Conservation (phyloP, 139 green algal genomes). For the Volvox reticuliferus region DNA sequence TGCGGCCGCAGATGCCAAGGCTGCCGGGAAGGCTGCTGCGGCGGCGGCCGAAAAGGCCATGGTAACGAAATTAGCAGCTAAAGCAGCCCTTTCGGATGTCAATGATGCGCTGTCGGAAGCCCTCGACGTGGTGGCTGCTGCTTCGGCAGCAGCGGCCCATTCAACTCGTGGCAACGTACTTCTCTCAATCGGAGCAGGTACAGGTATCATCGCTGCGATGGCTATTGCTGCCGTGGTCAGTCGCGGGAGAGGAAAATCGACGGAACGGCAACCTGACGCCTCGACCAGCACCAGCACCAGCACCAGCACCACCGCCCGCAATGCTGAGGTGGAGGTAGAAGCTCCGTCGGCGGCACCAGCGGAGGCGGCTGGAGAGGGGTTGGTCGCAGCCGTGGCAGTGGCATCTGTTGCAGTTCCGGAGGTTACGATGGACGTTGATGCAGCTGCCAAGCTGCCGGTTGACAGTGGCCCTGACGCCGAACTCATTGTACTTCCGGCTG, state of each 20-base stretch:
- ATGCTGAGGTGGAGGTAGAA: neutral
- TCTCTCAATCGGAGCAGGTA: neutral
- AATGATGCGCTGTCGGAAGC: neutral
- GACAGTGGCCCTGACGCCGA: too few relatives aligned
- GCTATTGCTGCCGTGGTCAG: neutral
- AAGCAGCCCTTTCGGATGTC: neutral
- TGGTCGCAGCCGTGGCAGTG: too few relatives aligned
- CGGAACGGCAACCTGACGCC: neutral
- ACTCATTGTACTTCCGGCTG: neutral
- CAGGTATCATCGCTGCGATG: neutral
- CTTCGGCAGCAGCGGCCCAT: neutral
- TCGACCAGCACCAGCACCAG: neutral
- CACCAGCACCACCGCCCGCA: neutral
- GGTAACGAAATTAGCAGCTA: neutral
- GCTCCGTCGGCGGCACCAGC: neutral
- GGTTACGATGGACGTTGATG: neutral
- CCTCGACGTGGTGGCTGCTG: neutral
- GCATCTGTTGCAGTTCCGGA: neutral
- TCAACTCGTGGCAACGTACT: neutral
- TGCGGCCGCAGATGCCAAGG: neutral
- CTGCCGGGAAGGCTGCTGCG: neutral
- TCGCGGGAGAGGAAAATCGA: neutral
- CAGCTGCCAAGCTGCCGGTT: neutral
- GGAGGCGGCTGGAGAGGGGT: too few relatives aligned
- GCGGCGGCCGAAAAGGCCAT: neutral